Evolutionary conservation across 1,284 basidiomycete species (phyloP).

Genomic region (Marasmius fiardii): DNA sequence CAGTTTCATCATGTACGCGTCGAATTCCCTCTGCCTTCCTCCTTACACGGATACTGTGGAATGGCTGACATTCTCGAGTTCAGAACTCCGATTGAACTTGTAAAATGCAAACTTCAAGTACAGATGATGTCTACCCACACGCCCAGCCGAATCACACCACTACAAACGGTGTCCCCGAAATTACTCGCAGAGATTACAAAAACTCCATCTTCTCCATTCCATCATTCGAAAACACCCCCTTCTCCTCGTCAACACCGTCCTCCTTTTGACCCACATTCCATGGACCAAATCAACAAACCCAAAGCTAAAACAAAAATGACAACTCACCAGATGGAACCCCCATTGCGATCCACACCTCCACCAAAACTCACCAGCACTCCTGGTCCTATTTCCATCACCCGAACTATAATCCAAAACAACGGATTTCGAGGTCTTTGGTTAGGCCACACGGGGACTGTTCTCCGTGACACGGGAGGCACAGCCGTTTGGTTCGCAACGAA

Average conservation of each 20-base stretch:
- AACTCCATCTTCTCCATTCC: conserved; percentile 17
- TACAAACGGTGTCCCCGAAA: conserved; percentile 19
- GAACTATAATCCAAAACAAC: conserved; percentile 57
- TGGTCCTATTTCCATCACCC: conserved; percentile 72
- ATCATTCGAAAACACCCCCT: conserved; percentile 14
- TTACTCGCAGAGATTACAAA: conserved; percentile 16
- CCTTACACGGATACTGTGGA: too few species aligned
- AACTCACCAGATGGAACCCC: not conserved
- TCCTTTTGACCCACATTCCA: not conserved
- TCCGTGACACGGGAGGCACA: conserved; percentile 86
- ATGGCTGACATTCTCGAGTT: too few species aligned
- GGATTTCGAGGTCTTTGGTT: conserved; percentile 84
- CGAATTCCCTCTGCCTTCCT: too few species aligned
- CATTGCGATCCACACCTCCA: conserved; percentile 15
- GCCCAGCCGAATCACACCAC: conserved; percentile 16
- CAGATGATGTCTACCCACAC: conserved; percentile 51
- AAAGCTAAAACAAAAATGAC: too few species aligned
- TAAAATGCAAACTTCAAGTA: conserved; percentile 96
- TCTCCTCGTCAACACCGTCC: conserved; percentile 14
- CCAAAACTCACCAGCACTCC: conserved; percentile 31
- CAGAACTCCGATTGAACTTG: conserved; percentile 87
- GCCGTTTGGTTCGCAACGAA: conserved; percentile 89
- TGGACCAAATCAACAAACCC: not conserved
- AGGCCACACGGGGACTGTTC: conserved; percentile 82
- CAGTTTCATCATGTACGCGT: conserved; percentile 69